These are phyloP conservation scores for Chlorella sp. DNA, from an alignment of 139 green algal genomes.

Conservation along the genomic window DNA sequence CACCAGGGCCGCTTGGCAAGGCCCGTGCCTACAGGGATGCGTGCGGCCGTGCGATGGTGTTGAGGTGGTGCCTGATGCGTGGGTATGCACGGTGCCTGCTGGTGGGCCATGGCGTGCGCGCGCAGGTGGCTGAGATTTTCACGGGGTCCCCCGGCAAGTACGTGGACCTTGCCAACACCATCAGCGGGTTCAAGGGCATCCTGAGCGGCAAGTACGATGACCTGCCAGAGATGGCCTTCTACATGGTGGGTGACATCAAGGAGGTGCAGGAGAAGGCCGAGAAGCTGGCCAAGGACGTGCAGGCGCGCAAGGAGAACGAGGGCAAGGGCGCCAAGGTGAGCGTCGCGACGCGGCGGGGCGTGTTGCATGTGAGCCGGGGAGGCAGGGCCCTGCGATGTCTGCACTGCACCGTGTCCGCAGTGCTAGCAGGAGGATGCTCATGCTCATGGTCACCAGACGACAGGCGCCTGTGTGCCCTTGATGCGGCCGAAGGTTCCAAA, in stretches of 20 bases:
- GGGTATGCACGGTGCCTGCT: too few species aligned
- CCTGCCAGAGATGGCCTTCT: constrained; percentile 98
- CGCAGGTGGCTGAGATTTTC: constrained; percentile 97
- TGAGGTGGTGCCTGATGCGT: too few species aligned
- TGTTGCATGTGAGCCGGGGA: not conserved
- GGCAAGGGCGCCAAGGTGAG: constrained; percentile 26
- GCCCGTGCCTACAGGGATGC: too few species aligned
- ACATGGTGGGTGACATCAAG: constrained; percentile 88
- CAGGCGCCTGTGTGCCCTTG: too few species aligned
- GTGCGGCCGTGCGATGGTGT: too few species aligned
- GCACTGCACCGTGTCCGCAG: too few species aligned
- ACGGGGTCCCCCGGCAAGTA: constrained; percentile 96
- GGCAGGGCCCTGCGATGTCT: too few species aligned
- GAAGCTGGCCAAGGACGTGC: constrained; percentile 73
- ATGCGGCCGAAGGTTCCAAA: too few species aligned
- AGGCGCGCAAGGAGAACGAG: constrained; percentile 33
- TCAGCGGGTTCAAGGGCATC: constrained; percentile 86
- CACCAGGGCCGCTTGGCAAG: too few species aligned
- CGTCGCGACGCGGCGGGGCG: too few species aligned
- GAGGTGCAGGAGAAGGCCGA: constrained; percentile 86
- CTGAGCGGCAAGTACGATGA: constrained; percentile 96
- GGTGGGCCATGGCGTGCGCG: too few species aligned
- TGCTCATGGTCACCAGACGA: not conserved
- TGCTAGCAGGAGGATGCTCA: not conserved
- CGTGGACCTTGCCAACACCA: constrained; percentile 92